Evolutionary conservation across 805 yeast genomes (phyloP).

Genomic region (Kregervanrija delftensis): DNA sequence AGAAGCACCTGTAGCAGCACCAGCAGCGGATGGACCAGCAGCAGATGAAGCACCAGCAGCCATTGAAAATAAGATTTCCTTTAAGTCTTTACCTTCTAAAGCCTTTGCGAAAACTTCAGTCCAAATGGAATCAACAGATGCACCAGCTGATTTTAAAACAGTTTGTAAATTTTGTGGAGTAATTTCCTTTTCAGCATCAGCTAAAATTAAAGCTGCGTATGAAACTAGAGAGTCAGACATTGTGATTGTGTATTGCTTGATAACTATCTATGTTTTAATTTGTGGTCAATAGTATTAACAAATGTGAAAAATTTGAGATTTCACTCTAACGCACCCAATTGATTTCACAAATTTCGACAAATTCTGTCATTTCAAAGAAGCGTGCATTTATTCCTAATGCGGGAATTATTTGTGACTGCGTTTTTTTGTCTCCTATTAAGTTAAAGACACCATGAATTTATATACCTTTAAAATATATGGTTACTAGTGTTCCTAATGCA

Average conservation of each 20-base stretch:
- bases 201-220: slow-evolving; percentile 97
- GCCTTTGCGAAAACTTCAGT: slow-evolving; percentile 87
- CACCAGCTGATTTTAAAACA: slow-evolving; percentile 76
- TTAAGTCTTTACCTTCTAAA: slow-evolving; percentile 74
- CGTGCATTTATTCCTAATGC: too few species aligned
- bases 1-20: slow-evolving; percentile 55
- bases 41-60: slow-evolving; percentile 74
- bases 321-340: background rate
- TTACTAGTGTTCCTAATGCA: too few species aligned
- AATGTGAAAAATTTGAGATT: background rate
- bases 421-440: background rate
- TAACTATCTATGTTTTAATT: background rate
- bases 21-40: slow-evolving; percentile 61
- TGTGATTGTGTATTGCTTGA: slow-evolving; percentile 16
- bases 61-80: slow-evolving; percentile 54
- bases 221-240: slow-evolving; percentile 95
- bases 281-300: background rate
- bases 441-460: background rate
- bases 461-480: too few species aligned
- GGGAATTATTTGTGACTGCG: slow-evolving; percentile 3
- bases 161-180: slow-evolving; percentile 70
- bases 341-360: too few species aligned
- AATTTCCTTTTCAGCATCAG: slow-evolving; percentile 95
- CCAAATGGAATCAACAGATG: slow-evolving; percentile 77
- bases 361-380: too few species aligned